Evolutionary conservation across 2,329 filamentous ascomycete genomes (phyloP).

Genomic region (Fusarium humuli): DNA sequence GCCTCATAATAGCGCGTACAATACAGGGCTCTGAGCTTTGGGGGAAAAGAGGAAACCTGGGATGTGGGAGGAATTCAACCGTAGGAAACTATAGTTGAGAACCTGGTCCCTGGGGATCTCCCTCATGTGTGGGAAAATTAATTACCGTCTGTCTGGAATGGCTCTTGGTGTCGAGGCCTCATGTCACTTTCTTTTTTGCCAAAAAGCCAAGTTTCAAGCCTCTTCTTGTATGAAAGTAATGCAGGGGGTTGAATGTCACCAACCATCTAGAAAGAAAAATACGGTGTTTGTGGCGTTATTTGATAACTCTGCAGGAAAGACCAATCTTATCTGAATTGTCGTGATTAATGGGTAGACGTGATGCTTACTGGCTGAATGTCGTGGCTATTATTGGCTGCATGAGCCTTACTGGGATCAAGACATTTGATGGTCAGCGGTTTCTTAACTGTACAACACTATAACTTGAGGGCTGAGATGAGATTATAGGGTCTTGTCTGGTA

Average conservation of each 20-base stretch:
- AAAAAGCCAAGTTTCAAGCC: not conserved
- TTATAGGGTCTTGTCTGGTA: slow-evolving; percentile 3
- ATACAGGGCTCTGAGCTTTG: not conserved
- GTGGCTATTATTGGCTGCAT: slow-evolving; percentile 17
- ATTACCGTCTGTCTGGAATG: not conserved
- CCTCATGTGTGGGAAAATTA: not conserved
- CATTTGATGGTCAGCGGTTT: not conserved
- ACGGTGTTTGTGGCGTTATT: slow-evolving; percentile 27
- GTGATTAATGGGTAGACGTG: slow-evolving; percentile 38
- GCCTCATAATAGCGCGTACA: not conserved
- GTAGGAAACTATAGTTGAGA: not conserved
- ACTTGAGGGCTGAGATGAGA: slow-evolving; percentile 23
- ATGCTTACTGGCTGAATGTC: slow-evolving; percentile 27
- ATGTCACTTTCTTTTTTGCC: not conserved
- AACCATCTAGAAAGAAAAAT: not conserved
- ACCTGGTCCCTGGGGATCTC: slow-evolving; percentile 3
- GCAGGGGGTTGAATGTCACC: not conserved
- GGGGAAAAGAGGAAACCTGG: slow-evolving; percentile 1
- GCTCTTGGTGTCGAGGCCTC: not conserved
- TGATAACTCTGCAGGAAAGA: not conserved
- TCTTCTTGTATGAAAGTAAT: not conserved
- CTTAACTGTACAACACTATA: slow-evolving; percentile 3
- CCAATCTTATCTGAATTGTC: slow-evolving; percentile 41
- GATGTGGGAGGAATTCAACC: slow-evolving; percentile 5
- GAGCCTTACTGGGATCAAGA: slow-evolving; percentile 5